phyloP scores from a whole-genome alignment of 176 grass and related monocot species.

The Lolium perenne region DNA sequence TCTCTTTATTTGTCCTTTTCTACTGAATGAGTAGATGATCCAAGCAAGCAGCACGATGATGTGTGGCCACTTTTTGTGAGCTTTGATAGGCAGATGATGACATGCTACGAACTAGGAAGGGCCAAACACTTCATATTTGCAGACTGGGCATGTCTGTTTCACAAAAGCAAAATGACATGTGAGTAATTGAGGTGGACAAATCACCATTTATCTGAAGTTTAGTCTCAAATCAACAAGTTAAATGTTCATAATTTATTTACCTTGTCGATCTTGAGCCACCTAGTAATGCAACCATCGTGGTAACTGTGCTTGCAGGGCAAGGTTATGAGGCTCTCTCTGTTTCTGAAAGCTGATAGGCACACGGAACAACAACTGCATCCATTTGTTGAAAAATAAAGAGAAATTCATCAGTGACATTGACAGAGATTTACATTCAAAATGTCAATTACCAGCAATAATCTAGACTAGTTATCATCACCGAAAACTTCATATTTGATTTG shows the following conservation, averaged over 20 bases:
- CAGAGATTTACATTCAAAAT: neutral
- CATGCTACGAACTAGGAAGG: conserved; percentile 49
- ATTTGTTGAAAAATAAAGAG: neutral
- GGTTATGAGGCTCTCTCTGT: conserved; percentile 58
- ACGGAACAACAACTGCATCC: conserved; percentile 81
- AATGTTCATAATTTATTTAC: conserved; percentile 27
- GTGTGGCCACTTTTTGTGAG: neutral
- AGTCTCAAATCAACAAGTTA: neutral
- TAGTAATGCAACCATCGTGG: conserved; percentile 60
- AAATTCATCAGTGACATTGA: conserved; percentile 7
- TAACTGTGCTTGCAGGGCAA: conserved; percentile 86
- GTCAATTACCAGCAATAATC: neutral
- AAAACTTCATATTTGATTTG: neutral
- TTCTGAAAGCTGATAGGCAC: conserved; percentile 63
- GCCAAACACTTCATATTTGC: conserved; percentile 87
- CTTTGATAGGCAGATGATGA: neutral
- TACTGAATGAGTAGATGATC: neutral
- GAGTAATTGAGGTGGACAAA: neutral
- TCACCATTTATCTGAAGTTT: neutral
- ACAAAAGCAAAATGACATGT: conserved; percentile 12
- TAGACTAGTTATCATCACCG: neutral
- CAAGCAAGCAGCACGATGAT: neutral
- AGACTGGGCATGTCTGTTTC: conserved; percentile 78
- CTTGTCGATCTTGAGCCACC: conserved; percentile 84
- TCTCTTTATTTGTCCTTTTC: neutral